These are phyloP conservation scores for Termitomyces sp. DNA, from an alignment of 768 basidiomycete genomes.

Conservation along the genomic window DNA sequence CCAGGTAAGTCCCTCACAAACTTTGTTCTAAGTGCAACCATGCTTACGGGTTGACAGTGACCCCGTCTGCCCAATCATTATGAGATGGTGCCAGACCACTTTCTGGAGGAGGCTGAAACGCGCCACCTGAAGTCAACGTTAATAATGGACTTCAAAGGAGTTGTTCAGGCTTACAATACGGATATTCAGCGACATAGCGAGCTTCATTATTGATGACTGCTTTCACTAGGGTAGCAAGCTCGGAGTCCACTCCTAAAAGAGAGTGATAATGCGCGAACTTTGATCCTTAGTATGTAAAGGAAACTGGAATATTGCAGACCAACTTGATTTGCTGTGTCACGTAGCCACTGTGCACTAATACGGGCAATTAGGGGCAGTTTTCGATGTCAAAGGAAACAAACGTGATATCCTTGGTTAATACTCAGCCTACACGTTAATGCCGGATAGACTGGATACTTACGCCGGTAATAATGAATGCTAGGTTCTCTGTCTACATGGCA, in stretches of 20 bases:
- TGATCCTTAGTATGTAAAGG: constrained; percentile 3
- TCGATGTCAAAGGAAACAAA: constrained; percentile 25
- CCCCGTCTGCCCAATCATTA: constrained; percentile 66
- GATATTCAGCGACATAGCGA: constrained; percentile 63
- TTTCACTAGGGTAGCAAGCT: constrained; percentile 51
- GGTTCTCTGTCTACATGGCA: constrained; percentile 46
- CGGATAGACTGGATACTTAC: constrained; percentile 28
- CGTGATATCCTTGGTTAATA: constrained; percentile 58
- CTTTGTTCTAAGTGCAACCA: neutral
- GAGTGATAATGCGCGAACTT: constrained; percentile 68
- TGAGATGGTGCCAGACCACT: constrained; percentile 57
- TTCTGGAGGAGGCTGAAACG: constrained; percentile 78
- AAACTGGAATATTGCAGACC: constrained; percentile 1
- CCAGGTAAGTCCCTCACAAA: neutral
- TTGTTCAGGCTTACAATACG: constrained; percentile 54
- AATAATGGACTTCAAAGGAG: neutral
- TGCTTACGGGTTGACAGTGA: constrained; percentile 68
- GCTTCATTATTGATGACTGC: constrained; percentile 83
- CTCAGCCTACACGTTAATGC: neutral
- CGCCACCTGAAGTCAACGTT: constrained; percentile 35
- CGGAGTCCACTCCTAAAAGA: constrained; percentile 49
- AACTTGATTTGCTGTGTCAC: constrained; percentile 77
- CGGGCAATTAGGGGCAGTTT: neutral
- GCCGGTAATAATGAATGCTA: constrained; percentile 79
- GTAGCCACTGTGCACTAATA: constrained; percentile 73